These are phyloP conservation scores for Dichomitus squalens DNA, from an alignment of 1,284 basidiomycete species.

Conservation along the genomic window DNA sequence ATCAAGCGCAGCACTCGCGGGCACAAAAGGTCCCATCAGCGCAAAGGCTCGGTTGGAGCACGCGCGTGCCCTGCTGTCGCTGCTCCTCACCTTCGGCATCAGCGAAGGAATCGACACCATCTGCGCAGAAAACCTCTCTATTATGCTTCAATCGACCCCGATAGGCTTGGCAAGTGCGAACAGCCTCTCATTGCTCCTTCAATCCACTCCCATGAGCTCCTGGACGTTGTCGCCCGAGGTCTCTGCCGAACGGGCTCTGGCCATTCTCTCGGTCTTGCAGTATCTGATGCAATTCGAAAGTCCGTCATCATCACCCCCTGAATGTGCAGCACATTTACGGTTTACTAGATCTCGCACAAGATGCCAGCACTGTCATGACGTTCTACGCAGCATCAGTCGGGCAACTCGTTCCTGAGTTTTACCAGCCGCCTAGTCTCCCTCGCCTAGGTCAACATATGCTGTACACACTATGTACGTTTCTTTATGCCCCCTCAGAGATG, in stretches of 20 bases:
- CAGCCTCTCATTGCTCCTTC: slow-evolving; percentile 47
- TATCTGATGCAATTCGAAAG: slow-evolving; percentile 75
- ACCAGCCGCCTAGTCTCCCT: slow-evolving; percentile 68
- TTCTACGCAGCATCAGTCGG: slow-evolving; percentile 78
- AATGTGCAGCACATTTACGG: not conserved
- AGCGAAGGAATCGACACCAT: slow-evolving; percentile 66
- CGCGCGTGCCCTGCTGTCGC: slow-evolving; percentile 37
- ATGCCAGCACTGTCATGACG: slow-evolving; percentile 69
- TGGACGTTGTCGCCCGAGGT: slow-evolving; percentile 75
- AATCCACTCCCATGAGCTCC: slow-evolving; percentile 39
- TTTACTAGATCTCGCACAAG: slow-evolving; percentile 59
- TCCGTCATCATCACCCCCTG: slow-evolving; percentile 29
- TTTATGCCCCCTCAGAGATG: not conserved
- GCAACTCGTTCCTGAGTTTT: slow-evolving; percentile 56
- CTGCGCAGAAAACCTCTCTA: slow-evolving; percentile 51
- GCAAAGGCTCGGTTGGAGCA: slow-evolving; percentile 19
- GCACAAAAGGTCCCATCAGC: not conserved
- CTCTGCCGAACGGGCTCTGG: slow-evolving; percentile 71
- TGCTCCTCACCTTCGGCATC: slow-evolving; percentile 45
- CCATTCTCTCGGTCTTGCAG: slow-evolving; percentile 68
- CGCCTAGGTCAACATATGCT: slow-evolving; percentile 79
- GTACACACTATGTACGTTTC: slow-evolving; percentile 62
- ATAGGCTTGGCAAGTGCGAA: slow-evolving; percentile 49
- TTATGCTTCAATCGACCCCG: slow-evolving; percentile 32
- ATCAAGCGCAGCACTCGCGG: slow-evolving; percentile 6